These are phyloP conservation scores for Aspergillus vadensis DNA, from an alignment of 2,329 filamentous ascomycete genomes.

Conservation along the genomic window DNA sequence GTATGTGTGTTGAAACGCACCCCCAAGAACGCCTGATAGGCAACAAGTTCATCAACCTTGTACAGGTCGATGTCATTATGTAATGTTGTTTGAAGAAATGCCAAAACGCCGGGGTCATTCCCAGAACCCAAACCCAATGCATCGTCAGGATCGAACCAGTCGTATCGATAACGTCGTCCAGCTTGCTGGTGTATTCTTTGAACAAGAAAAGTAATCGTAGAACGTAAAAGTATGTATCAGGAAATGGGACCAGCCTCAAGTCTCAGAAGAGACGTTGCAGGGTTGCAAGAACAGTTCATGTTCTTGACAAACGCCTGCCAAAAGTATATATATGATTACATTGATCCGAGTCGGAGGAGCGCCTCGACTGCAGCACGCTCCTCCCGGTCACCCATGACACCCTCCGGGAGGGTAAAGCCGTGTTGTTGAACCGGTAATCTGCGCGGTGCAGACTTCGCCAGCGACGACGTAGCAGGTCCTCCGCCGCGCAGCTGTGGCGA, in stretches of 20 bases:
- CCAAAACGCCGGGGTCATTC: slow-evolving; percentile 17
- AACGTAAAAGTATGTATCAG: slow-evolving; percentile 19
- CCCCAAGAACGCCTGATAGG: neutral
- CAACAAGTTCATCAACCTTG: slow-evolving; percentile 2
- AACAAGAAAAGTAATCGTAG: slow-evolving; percentile 12
- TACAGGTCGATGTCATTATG: slow-evolving; percentile 2
- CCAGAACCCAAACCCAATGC: slow-evolving; percentile 23
- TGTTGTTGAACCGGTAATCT: slow-evolving; percentile 37
- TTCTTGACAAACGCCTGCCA: slow-evolving; percentile 25
- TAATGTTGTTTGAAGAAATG: slow-evolving; percentile 6
- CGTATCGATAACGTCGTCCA: slow-evolving; percentile 18
- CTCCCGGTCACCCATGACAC: slow-evolving; percentile 39
- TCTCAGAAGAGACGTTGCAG: slow-evolving; percentile 12
- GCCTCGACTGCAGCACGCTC: slow-evolving; percentile 53
- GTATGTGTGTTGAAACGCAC: neutral
- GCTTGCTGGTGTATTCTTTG: slow-evolving; percentile 16
- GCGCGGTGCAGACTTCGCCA: slow-evolving; percentile 45
- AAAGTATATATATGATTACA: slow-evolving; percentile 39
- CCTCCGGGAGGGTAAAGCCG: slow-evolving; percentile 36
- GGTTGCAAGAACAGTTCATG: slow-evolving; percentile 10
- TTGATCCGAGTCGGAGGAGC: slow-evolving; percentile 51
- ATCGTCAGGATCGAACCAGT: slow-evolving; percentile 25
- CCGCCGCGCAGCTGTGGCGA: slow-evolving; percentile 29
- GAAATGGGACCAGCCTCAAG: slow-evolving; percentile 18
- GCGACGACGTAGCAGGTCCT: slow-evolving; percentile 40